Base-by-base conservation (phyloP, 176 grass and related monocot species). In the Avena insularis region DNA sequence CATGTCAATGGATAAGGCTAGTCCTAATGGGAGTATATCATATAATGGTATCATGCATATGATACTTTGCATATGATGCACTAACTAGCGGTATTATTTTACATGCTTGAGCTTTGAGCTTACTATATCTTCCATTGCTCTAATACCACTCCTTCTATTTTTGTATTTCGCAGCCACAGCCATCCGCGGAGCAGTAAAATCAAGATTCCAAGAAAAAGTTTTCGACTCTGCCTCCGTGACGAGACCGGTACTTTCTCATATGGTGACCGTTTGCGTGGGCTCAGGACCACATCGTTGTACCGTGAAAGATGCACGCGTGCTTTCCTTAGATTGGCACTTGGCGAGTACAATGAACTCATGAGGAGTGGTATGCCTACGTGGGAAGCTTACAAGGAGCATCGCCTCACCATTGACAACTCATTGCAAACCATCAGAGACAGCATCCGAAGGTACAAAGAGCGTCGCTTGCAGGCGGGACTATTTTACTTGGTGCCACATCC, bases 311-410 rank as follows among this genome's bases (percentile, higher is more conserved):
- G 15, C 33, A 1, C 8, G 29, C 33, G 65, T 36, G 3, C 9
- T 6, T 1, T 17, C 17, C 35, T 69, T 8, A 31, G 63, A 66
- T 66, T 6, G 13, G 12, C 12, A 14, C 63, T 33, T 8, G 0
- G 38, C 2, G 6, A 9, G 6, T 69, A 69, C 65, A 19, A 69
- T 19, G 33, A 69, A 69, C 31, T 9, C 0, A 33, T 69, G 14
- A 38, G 33, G 33, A 17, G 8, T 1, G 65, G 65, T 17, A 69
- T 69, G 65, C 33, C 19, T 35, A 38, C 7, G 7, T 69, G 33
- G 65, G 65, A 69, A 69, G 65, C 65, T 36, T 69, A 69, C 15
- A 9, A 69, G 35, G 65, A 69, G 65, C 33, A 35, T 69, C 33
- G 7, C 8, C 15, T 69, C 1, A 0, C 33, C 65, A 38, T 69